These are phyloP conservation scores for Gloeostereum incarnatum DNA, from an alignment of 768 basidiomycete species.

Conservation along the genomic window DNA sequence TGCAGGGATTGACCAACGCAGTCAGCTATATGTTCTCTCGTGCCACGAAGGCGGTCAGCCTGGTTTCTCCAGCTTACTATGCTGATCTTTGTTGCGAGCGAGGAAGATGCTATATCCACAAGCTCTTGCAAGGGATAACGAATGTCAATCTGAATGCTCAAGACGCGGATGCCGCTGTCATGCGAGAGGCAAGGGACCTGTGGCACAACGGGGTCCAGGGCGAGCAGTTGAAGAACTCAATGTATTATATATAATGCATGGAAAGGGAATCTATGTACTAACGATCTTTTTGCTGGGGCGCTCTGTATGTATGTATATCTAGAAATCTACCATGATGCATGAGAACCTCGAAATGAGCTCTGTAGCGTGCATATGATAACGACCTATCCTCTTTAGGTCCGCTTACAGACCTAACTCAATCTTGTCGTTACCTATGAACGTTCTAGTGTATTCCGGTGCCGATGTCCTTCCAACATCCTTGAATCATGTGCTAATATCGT, in stretches of 20 bases:
- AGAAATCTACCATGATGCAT: too few relatives aligned
- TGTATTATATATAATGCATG: constrained; percentile 71
- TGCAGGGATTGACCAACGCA: constrained; percentile 64
- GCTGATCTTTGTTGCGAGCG: constrained; percentile 60
- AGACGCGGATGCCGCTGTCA: constrained; percentile 36
- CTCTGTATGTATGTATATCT: too few relatives aligned
- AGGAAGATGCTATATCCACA: constrained; percentile 68
- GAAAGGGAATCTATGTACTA: too few relatives aligned
- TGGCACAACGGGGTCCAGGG: constrained; percentile 54
- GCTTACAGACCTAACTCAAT: not conserved
- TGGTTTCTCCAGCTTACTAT: constrained; percentile 77
- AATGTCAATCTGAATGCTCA: constrained; percentile 24
- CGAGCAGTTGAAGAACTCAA: constrained; percentile 47
- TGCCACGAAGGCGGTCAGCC: constrained; percentile 80
- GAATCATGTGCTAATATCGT: constrained; percentile 29
- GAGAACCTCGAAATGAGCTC: too few relatives aligned
- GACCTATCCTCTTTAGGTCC: not conserved
- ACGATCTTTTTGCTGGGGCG: too few relatives aligned
- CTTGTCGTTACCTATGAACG: constrained; percentile 39
- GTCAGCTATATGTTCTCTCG: constrained; percentile 77
- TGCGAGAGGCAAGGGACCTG: constrained; percentile 37
- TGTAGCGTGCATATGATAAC: not conserved
- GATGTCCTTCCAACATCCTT: constrained; percentile 42
- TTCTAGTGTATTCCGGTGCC: constrained; percentile 64
- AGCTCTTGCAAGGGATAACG: constrained; percentile 48